A percentile compares a stretch with the other conserved stretches of the same genome.
phyloP scores from a whole-genome alignment of 305 asterid genomes.

The Solanum hybrid region DNA sequence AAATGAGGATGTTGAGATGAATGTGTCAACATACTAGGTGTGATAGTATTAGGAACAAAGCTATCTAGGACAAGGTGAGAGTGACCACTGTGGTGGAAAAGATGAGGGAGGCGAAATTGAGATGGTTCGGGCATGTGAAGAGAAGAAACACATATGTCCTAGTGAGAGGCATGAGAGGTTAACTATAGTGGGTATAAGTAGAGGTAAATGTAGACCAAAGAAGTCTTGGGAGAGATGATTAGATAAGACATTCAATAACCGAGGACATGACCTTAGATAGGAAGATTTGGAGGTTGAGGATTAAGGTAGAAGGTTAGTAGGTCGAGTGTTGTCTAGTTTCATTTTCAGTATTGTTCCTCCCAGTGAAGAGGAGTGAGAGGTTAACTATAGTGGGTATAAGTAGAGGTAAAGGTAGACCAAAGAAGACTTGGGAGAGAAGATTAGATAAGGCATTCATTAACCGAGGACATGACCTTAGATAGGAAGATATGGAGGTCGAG shows the following conservation, averaged over 20 bases:
- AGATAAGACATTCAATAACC: not conserved
- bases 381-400: not conserved
- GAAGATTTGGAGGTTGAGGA: not conserved
- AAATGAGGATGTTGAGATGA: not conserved
- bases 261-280: not conserved
- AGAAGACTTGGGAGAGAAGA: not conserved
- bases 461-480: not conserved
- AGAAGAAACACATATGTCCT: not conserved
- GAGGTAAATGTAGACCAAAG: not conserved
- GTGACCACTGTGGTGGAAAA: not conserved
- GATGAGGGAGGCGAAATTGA: not conserved
- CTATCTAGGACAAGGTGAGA: not conserved
- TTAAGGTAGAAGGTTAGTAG: not conserved
- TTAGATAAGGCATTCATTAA: not conserved
- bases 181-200: not conserved
- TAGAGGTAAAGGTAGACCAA: not conserved
- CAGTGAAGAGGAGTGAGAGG: not conserved
- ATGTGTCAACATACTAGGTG: not conserved
- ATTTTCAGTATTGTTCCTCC: not conserved
- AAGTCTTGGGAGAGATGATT: not conserved
- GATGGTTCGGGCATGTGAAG: not conserved
- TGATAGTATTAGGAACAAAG: not conserved
- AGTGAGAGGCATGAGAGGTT: not conserved
- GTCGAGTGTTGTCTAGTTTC: not conserved
- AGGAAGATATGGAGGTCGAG: not conserved